These are phyloP conservation scores for Beauveria pseudobassiana DNA, from an alignment of 2,329 filamentous ascomycete species.

Conservation along the genomic window DNA sequence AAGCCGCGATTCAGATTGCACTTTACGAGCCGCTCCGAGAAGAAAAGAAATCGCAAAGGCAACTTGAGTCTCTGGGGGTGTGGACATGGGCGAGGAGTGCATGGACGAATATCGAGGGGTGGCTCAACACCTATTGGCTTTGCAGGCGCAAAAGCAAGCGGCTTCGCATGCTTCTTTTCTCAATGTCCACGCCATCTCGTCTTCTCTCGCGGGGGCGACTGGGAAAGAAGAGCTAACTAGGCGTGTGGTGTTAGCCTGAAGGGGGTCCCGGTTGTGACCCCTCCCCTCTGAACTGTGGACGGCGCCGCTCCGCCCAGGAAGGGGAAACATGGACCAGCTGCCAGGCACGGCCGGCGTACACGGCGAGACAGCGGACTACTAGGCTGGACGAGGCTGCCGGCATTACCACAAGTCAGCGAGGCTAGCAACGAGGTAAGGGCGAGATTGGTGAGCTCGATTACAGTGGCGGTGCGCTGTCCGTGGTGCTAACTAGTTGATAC, in stretches of 20 bases:
- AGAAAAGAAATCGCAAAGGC: constrained; percentile 1
- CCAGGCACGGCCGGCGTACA: neutral
- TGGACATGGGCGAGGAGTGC: neutral
- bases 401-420: neutral
- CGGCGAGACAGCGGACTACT: neutral
- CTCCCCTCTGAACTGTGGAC: neutral
- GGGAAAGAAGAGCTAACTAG: constrained; percentile 4
- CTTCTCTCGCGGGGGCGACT: constrained; percentile 4
- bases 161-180: constrained; percentile 7
- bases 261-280: neutral
- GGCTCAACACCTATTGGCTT: constrained; percentile 4
- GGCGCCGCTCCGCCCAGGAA: neutral
- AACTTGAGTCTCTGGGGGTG: neutral
- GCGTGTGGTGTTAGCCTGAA: neutral
- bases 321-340: neutral
- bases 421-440: neutral
- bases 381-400: constrained; percentile 4
- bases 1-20: constrained; percentile 5
- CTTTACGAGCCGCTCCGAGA: neutral
- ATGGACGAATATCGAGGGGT: neutral
- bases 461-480: neutral
- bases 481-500: neutral
- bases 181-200: constrained; percentile 6
- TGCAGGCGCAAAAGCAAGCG: constrained; percentile 5
- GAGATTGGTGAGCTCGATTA: neutral